Percentiles rank a stretch among this genome's conserved stretches.
phyloP scores from a whole-genome alignment of 2,329 filamentous ascomycete genomes.

The Cylindrodendrum hubeiense region DNA sequence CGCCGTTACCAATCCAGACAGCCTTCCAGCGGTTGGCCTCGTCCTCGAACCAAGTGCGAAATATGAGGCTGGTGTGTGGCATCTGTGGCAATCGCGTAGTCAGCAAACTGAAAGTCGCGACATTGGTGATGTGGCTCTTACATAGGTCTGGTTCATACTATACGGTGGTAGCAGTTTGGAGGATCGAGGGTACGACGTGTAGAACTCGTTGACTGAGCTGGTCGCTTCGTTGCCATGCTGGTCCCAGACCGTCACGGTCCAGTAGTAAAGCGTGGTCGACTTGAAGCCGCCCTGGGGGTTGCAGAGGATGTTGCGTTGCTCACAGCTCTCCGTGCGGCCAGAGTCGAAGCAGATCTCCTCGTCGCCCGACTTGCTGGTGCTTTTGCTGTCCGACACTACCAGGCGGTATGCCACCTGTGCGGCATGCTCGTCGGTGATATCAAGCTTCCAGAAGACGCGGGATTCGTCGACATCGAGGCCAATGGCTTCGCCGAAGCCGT shows the following conservation, averaged over 20 bases:
- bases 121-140: slow-evolving; percentile 6
- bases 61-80: slow-evolving; percentile 56
- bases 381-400: slow-evolving; percentile 16
- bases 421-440: slow-evolving; percentile 45
- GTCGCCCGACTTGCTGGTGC: neutral
- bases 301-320: slow-evolving; percentile 40
- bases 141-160: slow-evolving; percentile 57
- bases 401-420: slow-evolving; percentile 47
- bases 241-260: slow-evolving; percentile 53
- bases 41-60: slow-evolving; percentile 56
- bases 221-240: slow-evolving; percentile 42
- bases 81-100: slow-evolving; percentile 51
- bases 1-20: slow-evolving; percentile 55
- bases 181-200: slow-evolving; percentile 52
- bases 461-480: slow-evolving; percentile 54
- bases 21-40: slow-evolving; percentile 54
- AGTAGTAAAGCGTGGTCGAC: slow-evolving; percentile 51
- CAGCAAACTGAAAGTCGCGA: neutral
- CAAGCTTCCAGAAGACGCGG: slow-evolving; percentile 50
- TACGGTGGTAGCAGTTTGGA: slow-evolving; percentile 52
- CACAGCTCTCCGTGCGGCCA: slow-evolving; percentile 31
- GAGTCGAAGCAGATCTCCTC: slow-evolving; percentile 31
- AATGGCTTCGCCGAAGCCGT: slow-evolving; percentile 53
- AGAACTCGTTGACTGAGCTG: slow-evolving; percentile 50
- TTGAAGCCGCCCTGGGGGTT: slow-evolving; percentile 48